Evolutionary conservation across 1,139 yeast genomes (phyloP).

Genomic region (Candida sojae): DNA sequence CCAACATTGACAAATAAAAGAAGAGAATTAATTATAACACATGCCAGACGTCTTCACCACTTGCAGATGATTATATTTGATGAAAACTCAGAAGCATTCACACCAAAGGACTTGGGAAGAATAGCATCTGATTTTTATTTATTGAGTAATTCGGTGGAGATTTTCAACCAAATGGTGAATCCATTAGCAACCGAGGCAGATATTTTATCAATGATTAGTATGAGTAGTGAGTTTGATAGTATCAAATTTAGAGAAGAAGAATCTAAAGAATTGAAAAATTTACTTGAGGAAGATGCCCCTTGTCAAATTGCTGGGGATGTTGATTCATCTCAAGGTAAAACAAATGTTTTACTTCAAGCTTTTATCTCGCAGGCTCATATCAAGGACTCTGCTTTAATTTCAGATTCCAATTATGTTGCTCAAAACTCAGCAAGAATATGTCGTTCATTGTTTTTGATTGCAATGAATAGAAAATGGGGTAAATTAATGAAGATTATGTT

Average conservation of each 20-base stretch:
- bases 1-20: slow-evolving; percentile 76
- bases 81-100: slow-evolving; percentile 76
- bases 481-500: slow-evolving; percentile 70
- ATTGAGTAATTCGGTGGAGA: slow-evolving; percentile 81
- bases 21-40: slow-evolving; percentile 69
- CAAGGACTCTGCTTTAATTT: slow-evolving; percentile 76
- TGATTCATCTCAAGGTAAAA: slow-evolving; percentile 81
- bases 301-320: slow-evolving; percentile 83
- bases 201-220: slow-evolving; percentile 82
- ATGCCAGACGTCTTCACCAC: slow-evolving; percentile 79
- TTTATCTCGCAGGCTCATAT: slow-evolving; percentile 76
- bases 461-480: slow-evolving; percentile 91
- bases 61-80: slow-evolving; percentile 94
- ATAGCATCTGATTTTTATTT: slow-evolving; percentile 93
- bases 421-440: slow-evolving; percentile 94
- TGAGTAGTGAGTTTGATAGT: slow-evolving; percentile 93
- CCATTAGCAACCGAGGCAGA: slow-evolving; percentile 93
- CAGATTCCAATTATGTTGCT: slow-evolving; percentile 92
- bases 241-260: slow-evolving; percentile 91
- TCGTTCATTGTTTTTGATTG: slow-evolving; percentile 84
- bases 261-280: slow-evolving; percentile 61
- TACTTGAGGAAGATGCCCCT: slow-evolving; percentile 64
- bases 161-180: slow-evolving; percentile 81
- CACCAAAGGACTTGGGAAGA: slow-evolving; percentile 88
- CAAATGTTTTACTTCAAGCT: slow-evolving; percentile 85